These are phyloP conservation scores for Fraxinus americana DNA, from an alignment of 257 asterid genomes.

Conservation along the genomic window DNA sequence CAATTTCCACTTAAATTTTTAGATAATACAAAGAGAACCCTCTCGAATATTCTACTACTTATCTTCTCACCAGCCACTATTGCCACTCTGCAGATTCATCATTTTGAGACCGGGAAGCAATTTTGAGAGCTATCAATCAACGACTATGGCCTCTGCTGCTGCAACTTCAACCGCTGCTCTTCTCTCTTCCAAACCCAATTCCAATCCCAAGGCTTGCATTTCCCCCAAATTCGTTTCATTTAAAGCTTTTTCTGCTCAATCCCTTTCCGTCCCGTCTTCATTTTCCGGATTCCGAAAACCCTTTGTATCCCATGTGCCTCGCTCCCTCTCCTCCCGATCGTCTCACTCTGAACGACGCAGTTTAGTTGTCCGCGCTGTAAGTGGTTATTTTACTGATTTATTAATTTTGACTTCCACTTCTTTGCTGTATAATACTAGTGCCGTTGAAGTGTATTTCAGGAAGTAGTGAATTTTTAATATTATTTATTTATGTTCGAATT, in stretches of 20 bases:
- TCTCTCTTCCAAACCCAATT: conserved; percentile 39
- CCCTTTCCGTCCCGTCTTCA: conserved; percentile 49
- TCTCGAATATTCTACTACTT: background rate
- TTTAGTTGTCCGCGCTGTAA: conserved; percentile 60
- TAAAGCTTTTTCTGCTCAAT: conserved; percentile 33
- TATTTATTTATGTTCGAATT: background rate
- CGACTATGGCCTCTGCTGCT: conserved; percentile 64
- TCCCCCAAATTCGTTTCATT: conserved; percentile 38
- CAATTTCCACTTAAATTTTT: no score
- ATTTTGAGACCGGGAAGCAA: background rate
- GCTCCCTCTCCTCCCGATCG: conserved; percentile 41
- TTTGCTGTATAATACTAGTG: background rate
- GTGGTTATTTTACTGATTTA: conserved; percentile 10
- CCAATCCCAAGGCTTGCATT: conserved; percentile 47
- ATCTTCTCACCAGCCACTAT: background rate
- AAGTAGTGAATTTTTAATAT: background rate
- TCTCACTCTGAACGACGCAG: conserved; percentile 39
- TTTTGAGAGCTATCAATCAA: background rate
- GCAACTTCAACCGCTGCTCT: conserved; percentile 60
- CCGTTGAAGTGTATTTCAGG: background rate
- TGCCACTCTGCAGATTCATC: background rate
- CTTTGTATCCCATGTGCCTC: conserved; percentile 37
- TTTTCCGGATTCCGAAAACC: conserved; percentile 51
- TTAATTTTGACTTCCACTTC: background rate
- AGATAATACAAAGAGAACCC: background rate